A percentile compares a stretch with the other conserved stretches of the same genome.
These are phyloP conservation scores for Tetracladium marchalianum DNA, from an alignment of 495 filamentous ascomycete species.

Conservation along the genomic window DNA sequence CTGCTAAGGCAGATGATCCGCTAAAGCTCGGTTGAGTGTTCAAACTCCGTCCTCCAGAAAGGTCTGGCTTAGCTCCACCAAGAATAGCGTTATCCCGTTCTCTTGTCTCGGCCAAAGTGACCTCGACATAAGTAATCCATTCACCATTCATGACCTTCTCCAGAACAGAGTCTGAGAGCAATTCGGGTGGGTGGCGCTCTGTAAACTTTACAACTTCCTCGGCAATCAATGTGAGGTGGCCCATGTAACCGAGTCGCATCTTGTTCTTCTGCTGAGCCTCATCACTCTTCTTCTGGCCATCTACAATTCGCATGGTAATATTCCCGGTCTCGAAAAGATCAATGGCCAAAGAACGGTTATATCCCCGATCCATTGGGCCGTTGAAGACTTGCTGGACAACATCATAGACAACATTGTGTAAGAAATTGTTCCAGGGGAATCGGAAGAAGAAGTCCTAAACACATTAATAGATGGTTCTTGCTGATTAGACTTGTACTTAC, in stretches of 20 bases:
- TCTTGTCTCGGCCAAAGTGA: constrained; percentile 83
- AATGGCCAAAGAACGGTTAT: constrained; percentile 84
- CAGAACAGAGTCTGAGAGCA: constrained; percentile 73
- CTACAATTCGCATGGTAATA: constrained; percentile 84
- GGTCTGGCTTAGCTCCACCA: constrained; percentile 81
- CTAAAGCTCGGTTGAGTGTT: constrained; percentile 50
- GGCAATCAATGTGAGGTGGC: constrained; percentile 91
- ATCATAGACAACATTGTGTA: constrained; percentile 99
- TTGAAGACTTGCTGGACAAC: constrained; percentile 99
- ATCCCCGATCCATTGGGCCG: constrained; percentile 92
- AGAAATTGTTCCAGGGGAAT: constrained; percentile 99
- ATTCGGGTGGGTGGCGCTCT: constrained; percentile 82
- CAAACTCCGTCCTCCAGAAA: constrained; percentile 43
- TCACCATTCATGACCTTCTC: constrained; percentile 78
- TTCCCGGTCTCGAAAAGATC: constrained; percentile 84
- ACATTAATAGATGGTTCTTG: constrained; percentile 3
- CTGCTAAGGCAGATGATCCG: constrained; percentile 60
- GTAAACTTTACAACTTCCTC: constrained; percentile 99
- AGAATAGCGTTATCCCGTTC: constrained; percentile 97
- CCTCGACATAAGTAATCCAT: constrained; percentile 95
- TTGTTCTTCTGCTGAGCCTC: constrained; percentile 68
- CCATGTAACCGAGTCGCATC: constrained; percentile 97
- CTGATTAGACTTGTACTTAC: constrained; percentile 39
- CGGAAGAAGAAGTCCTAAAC: constrained; percentile 87
- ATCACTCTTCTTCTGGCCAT: constrained; percentile 81